Evolutionary conservation across 2,329 filamentous ascomycete genomes (phyloP).

Genomic region (Chalaropsis thielavioides): DNA sequence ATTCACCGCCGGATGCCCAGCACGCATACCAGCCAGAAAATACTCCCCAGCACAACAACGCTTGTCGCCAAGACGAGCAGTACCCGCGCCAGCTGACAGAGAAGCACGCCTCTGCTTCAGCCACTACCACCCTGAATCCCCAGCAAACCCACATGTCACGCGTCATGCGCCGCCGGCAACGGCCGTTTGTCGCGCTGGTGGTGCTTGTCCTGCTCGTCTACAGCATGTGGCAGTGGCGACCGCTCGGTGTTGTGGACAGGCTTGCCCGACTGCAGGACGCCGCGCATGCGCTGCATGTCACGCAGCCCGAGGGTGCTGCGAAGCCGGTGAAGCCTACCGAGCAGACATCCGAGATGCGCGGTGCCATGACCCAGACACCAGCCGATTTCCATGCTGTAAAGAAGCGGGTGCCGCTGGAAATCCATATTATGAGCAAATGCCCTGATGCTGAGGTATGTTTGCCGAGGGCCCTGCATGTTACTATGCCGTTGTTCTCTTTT

Average conservation of each 20-base stretch:
- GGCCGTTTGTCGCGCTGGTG: constrained; percentile 4
- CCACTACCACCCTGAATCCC: background rate
- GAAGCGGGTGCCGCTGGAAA: constrained; percentile 60
- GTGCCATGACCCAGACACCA: background rate
- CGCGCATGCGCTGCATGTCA: constrained; percentile 1
- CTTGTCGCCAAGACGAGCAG: background rate
- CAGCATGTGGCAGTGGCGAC: constrained; percentile 11
- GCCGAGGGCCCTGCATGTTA: background rate
- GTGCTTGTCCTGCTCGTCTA: constrained; percentile 1
- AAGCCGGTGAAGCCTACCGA: constrained; percentile 1
- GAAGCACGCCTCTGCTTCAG: background rate
- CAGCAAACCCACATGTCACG: background rate
- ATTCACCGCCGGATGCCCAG: background rate
- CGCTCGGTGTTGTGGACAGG: constrained; percentile 1
- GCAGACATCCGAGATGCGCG: background rate
- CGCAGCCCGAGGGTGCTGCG: no score
- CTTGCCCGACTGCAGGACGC: constrained; percentile 8
- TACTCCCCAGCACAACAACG: background rate
- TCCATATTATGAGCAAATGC: constrained; percentile 96
- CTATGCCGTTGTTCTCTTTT: background rate
- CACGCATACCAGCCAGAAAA: background rate
- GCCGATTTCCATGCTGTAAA: background rate
- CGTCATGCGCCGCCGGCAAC: constrained; percentile 9
- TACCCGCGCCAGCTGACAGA: background rate
- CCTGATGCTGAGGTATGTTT: constrained; percentile 57